phyloP scores from a whole-genome alignment of 208 protist genomes.

The Trypanosoma cruzi region DNA sequence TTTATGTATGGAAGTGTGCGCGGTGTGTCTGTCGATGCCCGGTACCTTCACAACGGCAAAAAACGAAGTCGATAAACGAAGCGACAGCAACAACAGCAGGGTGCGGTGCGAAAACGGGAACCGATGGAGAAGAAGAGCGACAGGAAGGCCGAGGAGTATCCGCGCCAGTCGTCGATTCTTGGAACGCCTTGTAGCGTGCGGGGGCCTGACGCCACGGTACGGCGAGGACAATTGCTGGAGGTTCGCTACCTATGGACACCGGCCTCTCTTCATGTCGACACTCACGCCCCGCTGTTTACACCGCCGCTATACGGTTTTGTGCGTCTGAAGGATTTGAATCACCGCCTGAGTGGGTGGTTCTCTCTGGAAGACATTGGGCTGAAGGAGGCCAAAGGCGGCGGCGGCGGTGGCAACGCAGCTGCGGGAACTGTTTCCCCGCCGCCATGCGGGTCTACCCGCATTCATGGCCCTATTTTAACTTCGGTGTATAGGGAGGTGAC shows the following conservation, averaged over 20 bases:
- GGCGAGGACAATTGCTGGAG: constrained; percentile 56
- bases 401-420: neutral
- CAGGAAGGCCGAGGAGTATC: constrained; percentile 3
- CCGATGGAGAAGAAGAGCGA: constrained; percentile 9
- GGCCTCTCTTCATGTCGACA: neutral
- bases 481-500: constrained; percentile 71
- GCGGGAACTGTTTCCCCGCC: neutral
- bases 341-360: constrained; percentile 83
- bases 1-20: too few species aligned
- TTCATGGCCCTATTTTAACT: constrained; percentile 44
- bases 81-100: neutral
- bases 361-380: constrained; percentile 55
- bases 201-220: neutral
- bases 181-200: constrained; percentile 35
- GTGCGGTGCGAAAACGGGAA: neutral
- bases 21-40: too few species aligned
- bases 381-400: constrained; percentile 28
- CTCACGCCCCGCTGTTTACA: neutral
- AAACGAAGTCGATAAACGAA: constrained; percentile 1
- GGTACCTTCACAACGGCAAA: neutral
- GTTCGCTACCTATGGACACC: constrained; percentile 67
- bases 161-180: constrained; percentile 10
- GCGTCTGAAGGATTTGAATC: constrained; percentile 72
- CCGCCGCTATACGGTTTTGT: constrained; percentile 70
- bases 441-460: constrained; percentile 2